phyloP scores from a whole-genome alignment of 2,329 filamentous ascomycete genomes.

The Tolypocladium guangdongense region DNA sequence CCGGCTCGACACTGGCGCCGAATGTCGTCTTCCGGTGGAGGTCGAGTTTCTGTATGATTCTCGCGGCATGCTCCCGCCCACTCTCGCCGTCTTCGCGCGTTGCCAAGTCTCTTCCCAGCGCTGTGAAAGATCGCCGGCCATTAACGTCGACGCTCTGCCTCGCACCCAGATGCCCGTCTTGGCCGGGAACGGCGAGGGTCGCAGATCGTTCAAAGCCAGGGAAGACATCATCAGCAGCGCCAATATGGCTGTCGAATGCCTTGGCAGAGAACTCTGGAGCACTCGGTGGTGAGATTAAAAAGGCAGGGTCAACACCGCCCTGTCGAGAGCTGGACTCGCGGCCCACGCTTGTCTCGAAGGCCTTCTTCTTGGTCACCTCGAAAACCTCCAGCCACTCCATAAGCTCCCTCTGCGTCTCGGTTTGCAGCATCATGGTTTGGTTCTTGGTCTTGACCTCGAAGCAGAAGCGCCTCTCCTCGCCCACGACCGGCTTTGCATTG shows the following conservation, averaged over 20 bases:
- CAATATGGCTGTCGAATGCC: slow-evolving; percentile 50
- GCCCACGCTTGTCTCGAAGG: slow-evolving; percentile 62
- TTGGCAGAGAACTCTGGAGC: slow-evolving; percentile 87
- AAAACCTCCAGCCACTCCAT: slow-evolving; percentile 92
- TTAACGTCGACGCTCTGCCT: slow-evolving; percentile 66
- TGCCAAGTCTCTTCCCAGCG: slow-evolving; percentile 32
- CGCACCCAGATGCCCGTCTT: slow-evolving; percentile 40
- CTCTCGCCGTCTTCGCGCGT: slow-evolving; percentile 60
- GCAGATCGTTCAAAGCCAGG: slow-evolving; percentile 45
- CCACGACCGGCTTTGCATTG: slow-evolving; percentile 79
- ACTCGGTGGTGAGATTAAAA: slow-evolving; percentile 80
- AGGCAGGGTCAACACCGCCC: slow-evolving; percentile 59
- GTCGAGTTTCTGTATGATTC: slow-evolving; percentile 89
- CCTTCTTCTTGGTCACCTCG: slow-evolving; percentile 86
- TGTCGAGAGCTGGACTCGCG: slow-evolving; percentile 34
- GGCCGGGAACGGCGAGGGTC: slow-evolving; percentile 52
- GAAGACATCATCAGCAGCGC: slow-evolving; percentile 37
- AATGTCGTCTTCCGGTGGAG: slow-evolving; percentile 70
- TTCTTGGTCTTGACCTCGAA: slow-evolving; percentile 99
- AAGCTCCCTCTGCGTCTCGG: slow-evolving; percentile 85
- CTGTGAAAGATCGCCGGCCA: slow-evolving; percentile 45
- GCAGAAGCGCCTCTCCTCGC: slow-evolving; percentile 90
- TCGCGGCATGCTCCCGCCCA: slow-evolving; percentile 68
- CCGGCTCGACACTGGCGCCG: slow-evolving; percentile 29
- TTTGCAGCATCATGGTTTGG: slow-evolving; percentile 77